A percentile compares a stretch with the other conserved stretches of the same genome.
These are phyloP conservation scores for Talaromyces sp. DNA, from an alignment of 2,329 filamentous ascomycete species.

Conservation along the genomic window DNA sequence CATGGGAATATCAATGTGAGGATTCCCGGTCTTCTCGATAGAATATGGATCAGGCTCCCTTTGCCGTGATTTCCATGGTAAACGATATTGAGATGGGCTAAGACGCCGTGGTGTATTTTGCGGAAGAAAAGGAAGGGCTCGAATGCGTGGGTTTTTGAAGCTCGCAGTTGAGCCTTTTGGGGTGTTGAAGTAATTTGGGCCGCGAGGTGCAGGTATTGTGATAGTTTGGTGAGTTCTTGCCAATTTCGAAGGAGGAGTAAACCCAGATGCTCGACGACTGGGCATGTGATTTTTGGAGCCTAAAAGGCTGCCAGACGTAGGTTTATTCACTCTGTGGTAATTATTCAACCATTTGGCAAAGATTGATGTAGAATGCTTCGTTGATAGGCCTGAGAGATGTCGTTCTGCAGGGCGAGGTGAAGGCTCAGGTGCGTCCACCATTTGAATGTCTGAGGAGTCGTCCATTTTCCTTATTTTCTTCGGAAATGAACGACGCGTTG, in stretches of 20 bases:
- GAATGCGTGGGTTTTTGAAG: not conserved
- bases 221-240: not conserved
- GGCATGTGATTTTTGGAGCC: not conserved
- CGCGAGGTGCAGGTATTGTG: not conserved
- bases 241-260: not conserved
- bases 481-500: not conserved
- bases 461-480: conserved; percentile 10
- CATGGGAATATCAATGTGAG: not conserved
- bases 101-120: not conserved
- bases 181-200: not conserved
- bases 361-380: not conserved
- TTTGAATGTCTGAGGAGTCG: not conserved
- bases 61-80: not conserved
- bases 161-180: not conserved
- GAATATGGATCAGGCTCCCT: not conserved
- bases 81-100: not conserved
- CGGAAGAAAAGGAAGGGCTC: not conserved
- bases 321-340: not conserved
- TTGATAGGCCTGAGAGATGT: not conserved
- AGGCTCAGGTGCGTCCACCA: not conserved
- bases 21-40: not conserved
- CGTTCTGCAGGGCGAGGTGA: not conserved
- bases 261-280: not conserved
- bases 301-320: not conserved
- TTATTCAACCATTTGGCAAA: not conserved